phyloP scores from a whole-genome alignment of 75 land plant species.

The Gnetum montanum region DNA sequence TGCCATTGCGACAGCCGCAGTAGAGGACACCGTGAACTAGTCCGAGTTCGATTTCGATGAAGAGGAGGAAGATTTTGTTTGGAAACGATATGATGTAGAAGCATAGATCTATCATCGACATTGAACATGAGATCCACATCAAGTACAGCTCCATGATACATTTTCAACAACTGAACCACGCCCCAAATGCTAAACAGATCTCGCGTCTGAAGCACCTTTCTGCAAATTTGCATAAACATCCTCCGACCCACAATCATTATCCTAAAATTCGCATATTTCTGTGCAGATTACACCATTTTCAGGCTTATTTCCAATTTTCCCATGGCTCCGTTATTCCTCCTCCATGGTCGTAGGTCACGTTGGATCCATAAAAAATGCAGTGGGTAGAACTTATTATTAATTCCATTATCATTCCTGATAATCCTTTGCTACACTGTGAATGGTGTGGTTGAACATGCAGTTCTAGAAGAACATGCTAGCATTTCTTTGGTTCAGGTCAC shows the following conservation, averaged over 20 bases:
- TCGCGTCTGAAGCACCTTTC: constrained; percentile 36
- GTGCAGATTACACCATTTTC: constrained; percentile 33
- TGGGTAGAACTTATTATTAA: constrained; percentile 47
- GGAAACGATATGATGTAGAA: constrained; percentile 1
- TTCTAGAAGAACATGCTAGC: no score
- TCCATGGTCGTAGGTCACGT: constrained; percentile 58
- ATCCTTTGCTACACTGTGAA: no score
- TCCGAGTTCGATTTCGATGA: constrained; percentile 57
- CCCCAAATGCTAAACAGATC: constrained; percentile 57
- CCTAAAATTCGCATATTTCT: constrained; percentile 22
- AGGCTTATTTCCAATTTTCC: constrained; percentile 26
- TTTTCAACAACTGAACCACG: constrained; percentile 35
- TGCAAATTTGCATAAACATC: constrained; percentile 26
- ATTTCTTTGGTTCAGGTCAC: no score
- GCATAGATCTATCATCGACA: constrained; percentile 36
- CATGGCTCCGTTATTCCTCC: no score
- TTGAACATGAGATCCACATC: constrained; percentile 62
- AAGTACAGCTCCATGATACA: constrained; percentile 46
- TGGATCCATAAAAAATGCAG: constrained; percentile 60
- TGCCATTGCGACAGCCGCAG: no score
- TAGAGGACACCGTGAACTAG: no score
- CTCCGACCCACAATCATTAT: constrained; percentile 30
- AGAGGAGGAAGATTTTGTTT: constrained; percentile 43
- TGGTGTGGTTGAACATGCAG: no score
- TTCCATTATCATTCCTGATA: no score